Conservation (phyloP, 306 rosid species). For the Glycine latifolia region DNA sequence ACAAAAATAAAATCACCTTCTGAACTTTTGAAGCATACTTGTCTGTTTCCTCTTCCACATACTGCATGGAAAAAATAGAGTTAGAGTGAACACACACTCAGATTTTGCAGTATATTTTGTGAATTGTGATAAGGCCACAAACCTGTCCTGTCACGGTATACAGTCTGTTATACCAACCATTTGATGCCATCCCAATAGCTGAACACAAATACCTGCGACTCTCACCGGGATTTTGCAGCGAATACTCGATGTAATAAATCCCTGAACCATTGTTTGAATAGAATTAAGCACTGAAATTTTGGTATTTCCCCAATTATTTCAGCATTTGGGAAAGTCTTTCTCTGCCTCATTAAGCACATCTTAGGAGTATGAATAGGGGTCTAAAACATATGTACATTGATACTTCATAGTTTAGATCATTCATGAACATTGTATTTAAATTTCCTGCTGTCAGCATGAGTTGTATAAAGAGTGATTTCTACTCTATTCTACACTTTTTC, state of each 20-base stretch:
- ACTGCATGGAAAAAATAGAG: slow-evolving; percentile 56
- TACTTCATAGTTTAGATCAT: no score
- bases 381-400: no score
- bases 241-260: slow-evolving; percentile 78
- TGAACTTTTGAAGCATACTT: slow-evolving; percentile 66
- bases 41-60: slow-evolving; percentile 70
- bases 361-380: no score
- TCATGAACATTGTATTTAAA: no score
- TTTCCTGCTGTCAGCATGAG: no score
- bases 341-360: no score
- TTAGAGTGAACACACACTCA: neutral
- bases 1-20: slow-evolving; percentile 59
- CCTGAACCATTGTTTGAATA: slow-evolving; percentile 59
- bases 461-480: no score
- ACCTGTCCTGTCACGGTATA: slow-evolving; percentile 98
- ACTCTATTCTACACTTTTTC: no score
- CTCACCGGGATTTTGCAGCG: slow-evolving; percentile 83
- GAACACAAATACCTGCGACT: slow-evolving; percentile 71
- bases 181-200: slow-evolving; percentile 89
- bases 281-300: neutral
- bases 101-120: no score
- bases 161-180: slow-evolving; percentile 90
- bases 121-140: slow-evolving; percentile 13
- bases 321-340: no score
- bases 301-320: no score